A percentile compares a stretch with the other conserved stretches of the same genome.
Conservation (phyloP, 805 yeast genomes). For the Candida gorgasii region DNA sequence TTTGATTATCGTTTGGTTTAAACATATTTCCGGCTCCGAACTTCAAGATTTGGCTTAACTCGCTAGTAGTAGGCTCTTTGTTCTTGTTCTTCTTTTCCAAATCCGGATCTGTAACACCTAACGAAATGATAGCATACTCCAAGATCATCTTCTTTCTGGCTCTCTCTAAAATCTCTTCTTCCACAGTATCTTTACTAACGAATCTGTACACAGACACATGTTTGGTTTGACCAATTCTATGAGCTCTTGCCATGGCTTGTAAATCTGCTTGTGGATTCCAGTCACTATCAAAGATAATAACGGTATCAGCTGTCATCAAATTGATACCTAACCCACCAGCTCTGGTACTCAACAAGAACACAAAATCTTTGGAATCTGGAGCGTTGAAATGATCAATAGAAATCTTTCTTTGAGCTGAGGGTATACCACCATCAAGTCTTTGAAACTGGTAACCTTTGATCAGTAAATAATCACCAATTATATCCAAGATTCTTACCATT, state of each 20-base stretch:
- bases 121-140: slow-evolving; percentile 94
- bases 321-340: slow-evolving; percentile 99
- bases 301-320: slow-evolving; percentile 99
- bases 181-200: slow-evolving; percentile 97
- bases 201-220: slow-evolving; percentile 97
- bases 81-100: slow-evolving; percentile 35
- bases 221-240: slow-evolving; percentile 98
- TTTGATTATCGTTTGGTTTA: slow-evolving; percentile 91
- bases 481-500: slow-evolving; percentile 96
- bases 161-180: slow-evolving; percentile 94
- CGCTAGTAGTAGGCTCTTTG: slow-evolving; percentile 81
- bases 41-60: slow-evolving; percentile 87
- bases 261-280: slow-evolving; percentile 99
- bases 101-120: slow-evolving; percentile 86
- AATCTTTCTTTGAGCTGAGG: slow-evolving; percentile 88
- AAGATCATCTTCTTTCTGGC: slow-evolving; percentile 98
- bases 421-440: slow-evolving; percentile 94
- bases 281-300: slow-evolving; percentile 94
- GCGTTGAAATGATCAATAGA: slow-evolving; percentile 97
- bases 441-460: slow-evolving; percentile 89
- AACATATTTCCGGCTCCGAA: slow-evolving; percentile 99
- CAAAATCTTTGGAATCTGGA: slow-evolving; percentile 89
- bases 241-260: slow-evolving; percentile 99
- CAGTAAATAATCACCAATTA: slow-evolving; percentile 87
- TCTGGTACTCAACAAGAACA: slow-evolving; percentile 85